Evolutionary conservation across 2,329 filamentous ascomycete genomes (phyloP), one percentile per base, ranked within the genome.

Genomic region (Cladophialophora exuberans): DNA sequence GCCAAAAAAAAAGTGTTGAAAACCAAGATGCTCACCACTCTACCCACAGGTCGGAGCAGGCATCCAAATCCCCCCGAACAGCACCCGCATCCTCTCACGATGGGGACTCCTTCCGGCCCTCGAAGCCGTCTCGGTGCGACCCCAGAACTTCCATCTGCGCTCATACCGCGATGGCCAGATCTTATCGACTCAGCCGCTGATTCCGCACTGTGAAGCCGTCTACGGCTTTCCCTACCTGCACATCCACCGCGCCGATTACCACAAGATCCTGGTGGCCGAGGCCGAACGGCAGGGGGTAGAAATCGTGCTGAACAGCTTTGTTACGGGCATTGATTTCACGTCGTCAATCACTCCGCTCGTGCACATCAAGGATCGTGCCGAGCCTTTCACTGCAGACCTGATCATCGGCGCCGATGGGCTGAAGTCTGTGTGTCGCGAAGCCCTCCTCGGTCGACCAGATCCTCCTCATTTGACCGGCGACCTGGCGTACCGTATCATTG

Each of bases 391-490:
- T 1, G 52, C 54, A 6, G 77, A 80, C 58, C 62, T 79, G 1
- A 63, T 81, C 4, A 67, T 81, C 46, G 77, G 75, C n/a, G 73
- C 77, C 4, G 78, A 80, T 61, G 79, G 78, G 1, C 70, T 79
- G 38, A 77, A 76, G 65, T 74, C 71, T 6, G 55, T 64, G 35
- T 73, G 72, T 47, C 74, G 79, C 3, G 72, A 77, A 50, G 66
- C 70, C 5, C 62, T 81, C 6, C 63, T 81, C 5, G 73, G 73
- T 2, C 66, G 67, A 10, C 63, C 69, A 0, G 73, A 78, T 59
- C 75, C 76, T 0, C 78, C 80, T 1, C 66, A 74, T 11, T 72
- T 76, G 44, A 83, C 81, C 0, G 81, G 81, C 1, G 80, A 84
- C 63, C 65, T 83, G 25, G 80, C 81, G 1, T 84, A 83, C 65